Evolutionary conservation across 2,329 filamentous ascomycete genomes (phyloP), one percentile per base, ranked within the genome.

Genomic region (Trichoderma endophyticum): DNA sequence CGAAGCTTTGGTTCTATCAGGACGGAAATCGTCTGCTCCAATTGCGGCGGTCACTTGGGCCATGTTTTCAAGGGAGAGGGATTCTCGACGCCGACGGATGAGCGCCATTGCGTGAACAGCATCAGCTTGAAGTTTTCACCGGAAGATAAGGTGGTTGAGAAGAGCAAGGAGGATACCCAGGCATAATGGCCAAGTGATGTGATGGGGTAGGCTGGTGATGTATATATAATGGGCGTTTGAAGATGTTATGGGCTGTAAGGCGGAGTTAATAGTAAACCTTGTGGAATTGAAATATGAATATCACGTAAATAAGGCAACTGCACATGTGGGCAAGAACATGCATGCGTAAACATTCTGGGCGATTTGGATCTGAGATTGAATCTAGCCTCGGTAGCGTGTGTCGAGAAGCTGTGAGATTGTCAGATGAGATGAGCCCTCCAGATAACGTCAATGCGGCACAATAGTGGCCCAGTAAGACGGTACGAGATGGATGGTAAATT

Each of bases 101-200:
- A 99, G 89, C 88, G 96, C 73, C 96, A 99, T 84, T 99, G 96
- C 79, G 96, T 99, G 72, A 99, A 98, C 80, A 96, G 93, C 78
- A 84, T 98, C 68, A 97, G 93, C 80, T 84, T 98, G 82, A 96
- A 90, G 77, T 98, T 99, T 79, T 87, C 85, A 2, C 85, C 86
- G 1, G 86, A 93, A 63, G 91, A 93, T 74, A 87, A 89, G 76
- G 78, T 81, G 63, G 80, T 77, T 28, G 78, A 81, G 65, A 76
- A 75, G 11, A 67, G 70, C 61, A 76, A 75, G 8, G 81, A 81
- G 73, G 81, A 82, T 34, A 83, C 78, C 71, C 83, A 83, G 77
- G 82, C 77, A 39, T 81, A 57, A 77, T 7, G 12, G 15, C n/a
- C 2, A 14, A 18, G 24, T 43, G 18, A 32, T 34, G 36, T 30